Evolutionary conservation across 106 monocot genomes (phyloP).

Genomic region (Posidonia australis): DNA sequence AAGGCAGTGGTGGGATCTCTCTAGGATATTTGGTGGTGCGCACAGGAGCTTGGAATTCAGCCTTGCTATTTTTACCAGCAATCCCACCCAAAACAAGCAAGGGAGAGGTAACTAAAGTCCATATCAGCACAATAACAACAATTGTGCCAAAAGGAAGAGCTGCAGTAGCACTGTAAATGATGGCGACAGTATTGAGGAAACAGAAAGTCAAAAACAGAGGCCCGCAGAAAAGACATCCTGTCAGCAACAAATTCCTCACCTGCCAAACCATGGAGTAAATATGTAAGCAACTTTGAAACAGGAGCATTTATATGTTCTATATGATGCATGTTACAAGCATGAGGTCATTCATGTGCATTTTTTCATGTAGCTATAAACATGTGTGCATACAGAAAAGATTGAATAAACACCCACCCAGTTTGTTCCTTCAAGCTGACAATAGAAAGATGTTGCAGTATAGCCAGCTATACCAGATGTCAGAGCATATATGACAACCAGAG

Average conservation of each 20-base stretch:
- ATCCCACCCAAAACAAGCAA: slow-evolving; percentile 64
- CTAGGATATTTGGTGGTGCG: slow-evolving; percentile 58
- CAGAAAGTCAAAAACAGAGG: slow-evolving; percentile 58
- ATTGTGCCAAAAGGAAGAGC: slow-evolving; percentile 62
- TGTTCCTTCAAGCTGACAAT: slow-evolving; percentile 57
- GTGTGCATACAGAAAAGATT: not conserved
- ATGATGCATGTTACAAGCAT: not conserved
- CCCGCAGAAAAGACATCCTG: slow-evolving; percentile 54
- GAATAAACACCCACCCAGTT: slow-evolving; percentile 38
- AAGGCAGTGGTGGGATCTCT: slow-evolving; percentile 51
- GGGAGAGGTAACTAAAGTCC: slow-evolving; percentile 43
- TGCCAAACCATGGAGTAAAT: slow-evolving; percentile 13
- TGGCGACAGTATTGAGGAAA: slow-evolving; percentile 67
- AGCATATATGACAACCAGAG: slow-evolving; percentile 54
- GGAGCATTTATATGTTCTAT: not conserved
- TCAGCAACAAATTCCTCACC: slow-evolving; percentile 54
- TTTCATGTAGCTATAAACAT: too few species aligned
- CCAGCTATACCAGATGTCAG: slow-evolving; percentile 64
- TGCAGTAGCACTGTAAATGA: slow-evolving; percentile 44
- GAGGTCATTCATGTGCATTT: too few species aligned
- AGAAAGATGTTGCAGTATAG: slow-evolving; percentile 53
- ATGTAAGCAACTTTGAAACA: not conserved
- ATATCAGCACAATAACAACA: slow-evolving; percentile 50
- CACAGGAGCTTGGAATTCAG: slow-evolving; percentile 58
- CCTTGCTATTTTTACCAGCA: slow-evolving; percentile 51